Percentiles rank a stretch among this genome's conserved stretches.
Conservation (phyloP, 2,329 filamentous ascomycete genomes). For the Colletotrichum australisinense region DNA sequence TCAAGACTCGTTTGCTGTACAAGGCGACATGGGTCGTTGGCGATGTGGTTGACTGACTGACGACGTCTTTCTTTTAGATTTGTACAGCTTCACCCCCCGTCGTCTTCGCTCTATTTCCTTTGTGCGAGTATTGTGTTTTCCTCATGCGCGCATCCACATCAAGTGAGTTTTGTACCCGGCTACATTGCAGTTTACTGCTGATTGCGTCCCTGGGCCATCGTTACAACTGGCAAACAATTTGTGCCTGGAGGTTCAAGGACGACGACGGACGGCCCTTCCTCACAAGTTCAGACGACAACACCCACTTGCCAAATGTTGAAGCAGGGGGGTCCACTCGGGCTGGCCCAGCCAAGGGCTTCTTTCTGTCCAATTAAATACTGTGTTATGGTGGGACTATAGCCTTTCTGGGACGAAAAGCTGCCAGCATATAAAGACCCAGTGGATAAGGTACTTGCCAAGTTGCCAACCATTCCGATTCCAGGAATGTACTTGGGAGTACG, state of each 20-base stretch:
- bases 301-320: background rate
- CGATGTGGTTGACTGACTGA: conserved; percentile 28
- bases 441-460: background rate
- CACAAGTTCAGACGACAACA: conserved; percentile 8
- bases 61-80: background rate
- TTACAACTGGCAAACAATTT: background rate
- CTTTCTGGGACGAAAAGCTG: background rate
- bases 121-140: background rate
- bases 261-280: background rate
- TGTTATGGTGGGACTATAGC: background rate
- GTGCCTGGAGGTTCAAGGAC: background rate
- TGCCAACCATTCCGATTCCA: background rate
- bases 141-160: background rate
- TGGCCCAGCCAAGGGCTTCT: background rate
- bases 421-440: background rate
- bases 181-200: background rate
- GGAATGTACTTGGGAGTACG: background rate
- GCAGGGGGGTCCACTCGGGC: background rate
- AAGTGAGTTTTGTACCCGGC: background rate
- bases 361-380: background rate
- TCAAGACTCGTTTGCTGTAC: conserved; percentile 5
- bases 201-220: background rate
- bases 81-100: background rate
- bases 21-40: conserved; percentile 3
- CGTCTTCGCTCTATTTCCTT: background rate